Evolutionary conservation across 2,329 filamentous ascomycete genomes (phyloP).

Genomic region (Alternaria brassicicola): DNA sequence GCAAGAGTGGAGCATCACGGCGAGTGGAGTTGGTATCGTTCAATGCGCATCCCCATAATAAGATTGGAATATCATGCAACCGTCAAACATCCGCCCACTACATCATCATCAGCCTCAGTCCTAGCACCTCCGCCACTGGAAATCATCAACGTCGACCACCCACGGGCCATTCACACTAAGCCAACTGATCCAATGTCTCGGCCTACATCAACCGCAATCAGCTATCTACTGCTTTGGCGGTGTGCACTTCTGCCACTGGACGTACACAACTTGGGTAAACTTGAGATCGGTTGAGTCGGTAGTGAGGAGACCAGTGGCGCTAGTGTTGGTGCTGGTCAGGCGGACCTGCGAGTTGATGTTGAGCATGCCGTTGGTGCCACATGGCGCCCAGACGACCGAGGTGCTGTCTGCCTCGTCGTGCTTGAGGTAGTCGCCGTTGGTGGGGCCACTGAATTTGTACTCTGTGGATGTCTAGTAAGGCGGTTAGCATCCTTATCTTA

Average conservation of each 20-base stretch:
- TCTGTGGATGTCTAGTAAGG: constrained; percentile 39
- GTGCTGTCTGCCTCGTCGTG: constrained; percentile 52
- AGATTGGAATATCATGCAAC: constrained; percentile 8
- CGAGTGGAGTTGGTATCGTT: background rate
- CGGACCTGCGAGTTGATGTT: constrained; percentile 62
- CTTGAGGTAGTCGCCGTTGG: constrained; percentile 48
- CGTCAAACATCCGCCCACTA: constrained; percentile 4
- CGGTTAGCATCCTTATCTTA: constrained; percentile 10
- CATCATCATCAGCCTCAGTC: background rate
- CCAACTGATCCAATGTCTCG: constrained; percentile 10
- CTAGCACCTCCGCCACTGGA: constrained; percentile 17
- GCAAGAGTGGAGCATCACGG: background rate
- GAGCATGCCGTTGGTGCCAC: constrained; percentile 56
- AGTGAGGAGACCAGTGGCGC: constrained; percentile 51
- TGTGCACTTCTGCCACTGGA: constrained; percentile 54
- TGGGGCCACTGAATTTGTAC: constrained; percentile 51
- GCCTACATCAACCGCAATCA: constrained; percentile 17
- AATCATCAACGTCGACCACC: constrained; percentile 1
- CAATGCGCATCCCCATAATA: constrained; percentile 21
- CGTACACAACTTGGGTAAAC: constrained; percentile 53
- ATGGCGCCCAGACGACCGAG: constrained; percentile 60
- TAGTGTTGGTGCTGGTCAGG: constrained; percentile 41
- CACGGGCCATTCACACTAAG: constrained; percentile 14
- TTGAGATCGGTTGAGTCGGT: constrained; percentile 59
- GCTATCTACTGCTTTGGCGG: constrained; percentile 18